Percentiles rank a stretch among this genome's conserved stretches.
Evolutionary conservation across 352 stramenopile species (phyloP).

Genomic region (Pythium scleroteichum): DNA sequence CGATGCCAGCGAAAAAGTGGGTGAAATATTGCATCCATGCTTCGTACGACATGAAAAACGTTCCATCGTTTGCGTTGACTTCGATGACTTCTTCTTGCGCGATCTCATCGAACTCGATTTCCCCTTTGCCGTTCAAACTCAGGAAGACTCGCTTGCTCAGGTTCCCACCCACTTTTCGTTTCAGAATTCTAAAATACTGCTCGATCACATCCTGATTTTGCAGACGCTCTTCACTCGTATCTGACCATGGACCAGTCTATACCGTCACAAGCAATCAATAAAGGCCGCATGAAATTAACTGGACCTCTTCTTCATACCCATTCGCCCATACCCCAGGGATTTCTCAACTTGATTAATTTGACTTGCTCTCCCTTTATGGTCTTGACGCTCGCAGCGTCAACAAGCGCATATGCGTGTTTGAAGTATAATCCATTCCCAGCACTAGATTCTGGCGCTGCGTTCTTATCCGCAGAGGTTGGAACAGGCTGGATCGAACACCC

Average conservation of each 20-base stretch:
- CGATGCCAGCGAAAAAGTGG: conserved; percentile 90
- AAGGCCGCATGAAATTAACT: too few species aligned
- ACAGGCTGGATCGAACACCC: conserved; percentile 89
- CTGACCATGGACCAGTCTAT: conserved; percentile 83
- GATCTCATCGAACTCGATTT: conserved; percentile 61
- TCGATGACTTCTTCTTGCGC: conserved; percentile 75
- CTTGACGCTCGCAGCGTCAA: conserved; percentile 77
- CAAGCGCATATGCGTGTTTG: conserved; percentile 87
- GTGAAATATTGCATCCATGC: conserved; percentile 90
- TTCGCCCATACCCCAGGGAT: conserved; percentile 92
- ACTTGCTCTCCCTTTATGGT: conserved; percentile 50
- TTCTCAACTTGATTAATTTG: conserved; percentile 81
- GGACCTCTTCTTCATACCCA: conserved; percentile 86
- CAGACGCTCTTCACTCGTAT: conserved; percentile 71
- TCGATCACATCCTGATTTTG: conserved; percentile 83
- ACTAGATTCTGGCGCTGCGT: conserved; percentile 63
- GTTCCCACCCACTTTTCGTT: conserved; percentile 64
- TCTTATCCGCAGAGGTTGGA: conserved; percentile 54
- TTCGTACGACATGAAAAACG: conserved; percentile 92
- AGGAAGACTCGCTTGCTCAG: conserved; percentile 68
- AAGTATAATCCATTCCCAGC: conserved; percentile 85
- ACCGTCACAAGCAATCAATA: too few species aligned
- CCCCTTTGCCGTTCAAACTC: conserved; percentile 47
- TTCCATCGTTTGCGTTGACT: conserved; percentile 86
- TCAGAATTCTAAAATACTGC: conserved; percentile 72